phyloP scores from a whole-genome alignment of 208 protist genomes.

The Wallacemonas sp. region DNA sequence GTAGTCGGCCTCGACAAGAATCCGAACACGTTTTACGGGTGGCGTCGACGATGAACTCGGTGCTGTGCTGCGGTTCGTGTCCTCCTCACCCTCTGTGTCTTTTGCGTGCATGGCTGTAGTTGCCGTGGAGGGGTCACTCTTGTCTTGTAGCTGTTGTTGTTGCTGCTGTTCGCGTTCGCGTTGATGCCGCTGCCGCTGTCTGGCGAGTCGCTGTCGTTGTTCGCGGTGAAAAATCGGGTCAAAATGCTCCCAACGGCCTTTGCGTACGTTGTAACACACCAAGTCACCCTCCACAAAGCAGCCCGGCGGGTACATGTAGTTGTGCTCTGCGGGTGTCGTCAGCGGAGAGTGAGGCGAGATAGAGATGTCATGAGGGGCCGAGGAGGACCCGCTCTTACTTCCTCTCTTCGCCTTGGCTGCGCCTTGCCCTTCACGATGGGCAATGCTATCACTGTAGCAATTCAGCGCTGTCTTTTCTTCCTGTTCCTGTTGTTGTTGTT shows the following conservation, averaged over 20 bases:
- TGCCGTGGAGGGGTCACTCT: neutral
- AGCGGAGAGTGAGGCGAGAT: neutral
- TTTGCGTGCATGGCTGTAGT: too few species aligned
- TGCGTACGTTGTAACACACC: constrained; percentile 42
- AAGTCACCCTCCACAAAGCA: constrained; percentile 60
- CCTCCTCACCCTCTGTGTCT: neutral
- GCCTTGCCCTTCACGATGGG: neutral
- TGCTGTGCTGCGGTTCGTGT: neutral
- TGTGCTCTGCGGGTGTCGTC: constrained; percentile 13
- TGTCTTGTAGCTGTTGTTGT: neutral
- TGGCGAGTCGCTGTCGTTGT: constrained; percentile 16
- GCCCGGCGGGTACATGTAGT: constrained; percentile 35
- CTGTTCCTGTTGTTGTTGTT: neutral
- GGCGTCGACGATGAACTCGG: neutral
- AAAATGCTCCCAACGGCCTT: constrained; percentile 42
- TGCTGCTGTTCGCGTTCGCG: neutral
- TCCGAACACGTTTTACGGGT: neutral
- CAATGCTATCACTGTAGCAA: too few species aligned
- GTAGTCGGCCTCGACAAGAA: constrained; percentile 9
- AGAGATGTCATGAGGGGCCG: neutral
- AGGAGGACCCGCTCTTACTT: neutral
- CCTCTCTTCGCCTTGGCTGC: neutral
- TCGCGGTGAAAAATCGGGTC: constrained; percentile 31
- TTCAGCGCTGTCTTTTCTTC: neutral
- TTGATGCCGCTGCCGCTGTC: constrained; percentile 12